phyloP scores from a whole-genome alignment of 2,329 filamentous ascomycete species.

The Sporothrix protearum region DNA sequence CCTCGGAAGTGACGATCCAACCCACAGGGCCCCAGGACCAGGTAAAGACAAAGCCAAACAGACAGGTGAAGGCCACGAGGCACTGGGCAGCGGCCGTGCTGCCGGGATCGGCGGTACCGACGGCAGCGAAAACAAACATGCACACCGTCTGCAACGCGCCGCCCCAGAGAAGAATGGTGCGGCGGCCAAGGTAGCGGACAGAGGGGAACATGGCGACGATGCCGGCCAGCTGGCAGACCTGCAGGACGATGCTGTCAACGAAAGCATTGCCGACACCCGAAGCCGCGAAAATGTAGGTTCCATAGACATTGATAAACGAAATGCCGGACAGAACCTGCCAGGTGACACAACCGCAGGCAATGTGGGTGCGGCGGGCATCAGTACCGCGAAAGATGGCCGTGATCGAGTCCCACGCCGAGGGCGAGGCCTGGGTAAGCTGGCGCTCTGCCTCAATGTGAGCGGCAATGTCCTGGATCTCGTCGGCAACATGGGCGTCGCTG shows the following conservation, averaged over 20 bases:
- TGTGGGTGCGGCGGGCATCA: slow-evolving; percentile 49
- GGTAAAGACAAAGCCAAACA: slow-evolving; percentile 7
- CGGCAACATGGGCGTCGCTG: slow-evolving; percentile 26
- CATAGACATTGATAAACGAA: slow-evolving; percentile 41
- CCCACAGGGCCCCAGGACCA: slow-evolving; percentile 16
- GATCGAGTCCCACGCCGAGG: neutral
- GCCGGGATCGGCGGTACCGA: neutral
- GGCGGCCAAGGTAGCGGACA: neutral
- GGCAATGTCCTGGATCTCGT: slow-evolving; percentile 39
- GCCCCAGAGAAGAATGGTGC: neutral
- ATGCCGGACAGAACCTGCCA: slow-evolving; percentile 11
- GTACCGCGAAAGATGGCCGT: slow-evolving; percentile 45
- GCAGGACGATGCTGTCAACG: neutral
- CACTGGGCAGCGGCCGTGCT: slow-evolving; percentile 1
- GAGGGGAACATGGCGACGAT: neutral
- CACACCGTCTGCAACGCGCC: neutral
- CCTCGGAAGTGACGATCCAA: neutral
- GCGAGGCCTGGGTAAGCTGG: slow-evolving; percentile 28
- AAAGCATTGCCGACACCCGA: neutral
- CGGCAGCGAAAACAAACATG: neutral
- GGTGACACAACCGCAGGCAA: slow-evolving; percentile 36
- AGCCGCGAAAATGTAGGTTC: neutral
- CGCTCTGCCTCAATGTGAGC: slow-evolving; percentile 37
- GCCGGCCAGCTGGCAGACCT: neutral
- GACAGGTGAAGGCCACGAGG: neutral